Evolutionary conservation across 1,284 basidiomycete species (phyloP), one percentile per base, ranked within the genome.

Genomic region (Singerocomus inundabilis): DNA sequence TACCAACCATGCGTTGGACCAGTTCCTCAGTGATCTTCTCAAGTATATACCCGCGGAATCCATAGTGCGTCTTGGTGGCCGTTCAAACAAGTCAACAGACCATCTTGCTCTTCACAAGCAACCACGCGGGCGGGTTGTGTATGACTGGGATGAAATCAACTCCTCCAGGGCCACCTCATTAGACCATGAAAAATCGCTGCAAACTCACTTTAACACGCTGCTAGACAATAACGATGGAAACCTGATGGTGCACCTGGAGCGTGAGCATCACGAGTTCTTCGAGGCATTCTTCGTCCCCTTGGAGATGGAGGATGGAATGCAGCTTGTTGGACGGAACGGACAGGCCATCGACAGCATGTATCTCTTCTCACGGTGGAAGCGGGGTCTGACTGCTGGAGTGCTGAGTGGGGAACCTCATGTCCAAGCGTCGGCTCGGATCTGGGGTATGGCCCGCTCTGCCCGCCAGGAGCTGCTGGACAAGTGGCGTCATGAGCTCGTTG

Each of bases 1-100:
- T 50, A 85, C 84, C 0, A 85, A 85, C 46, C 84, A 85, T 49
- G 83, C 82, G 0, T 70, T 85, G 0, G 84, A 85, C 51, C 79
- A 84, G 47, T 81, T 85, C 41, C 69, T 85, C 3, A 74, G 76
- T 31, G 79, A 81, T 42, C 72, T 85, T 2, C 59, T 85, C 15
- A 65, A 76, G 35, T 78, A 76, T 3, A 81, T 85, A 4, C 76
- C 81, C 0, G 38, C 46, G 0, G 4, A 44, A 1, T 67, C 60
- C 32, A 76, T 85, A 33, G 74, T 84, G 71, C 12, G 84, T 4
- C 65, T 85, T 0, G 83, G 83, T 0, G 73, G 81, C 1, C 82
- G 82, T 56, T 69, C 75, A 1, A 79, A 75, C 6, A 1, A 67
- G 0, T 58, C 67, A 1, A 81, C 73, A 0, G 76, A 72, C 10